A percentile compares a stretch with the other conserved stretches of the same genome.
Evolutionary conservation across 1,284 basidiomycete genomes (phyloP).

Genomic region (Leccinum angustisporum): DNA sequence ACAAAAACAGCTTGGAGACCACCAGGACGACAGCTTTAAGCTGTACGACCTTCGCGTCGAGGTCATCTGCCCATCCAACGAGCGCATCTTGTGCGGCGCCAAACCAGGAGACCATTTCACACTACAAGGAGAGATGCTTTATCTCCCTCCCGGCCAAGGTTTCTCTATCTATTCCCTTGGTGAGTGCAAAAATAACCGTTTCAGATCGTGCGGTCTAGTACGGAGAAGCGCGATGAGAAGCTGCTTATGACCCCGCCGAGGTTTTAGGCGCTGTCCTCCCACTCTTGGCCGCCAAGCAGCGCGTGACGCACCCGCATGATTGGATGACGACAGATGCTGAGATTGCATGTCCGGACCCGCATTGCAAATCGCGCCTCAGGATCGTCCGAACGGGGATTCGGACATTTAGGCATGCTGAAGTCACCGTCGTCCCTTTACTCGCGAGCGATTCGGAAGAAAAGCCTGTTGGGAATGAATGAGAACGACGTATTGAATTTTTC

Average conservation of each 20-base stretch:
- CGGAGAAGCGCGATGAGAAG: background rate
- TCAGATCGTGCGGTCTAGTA: background rate
- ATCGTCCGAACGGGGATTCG: constrained; percentile 37
- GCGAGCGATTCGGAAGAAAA: background rate
- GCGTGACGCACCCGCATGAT: constrained; percentile 51
- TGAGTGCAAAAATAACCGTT: constrained; percentile 25
- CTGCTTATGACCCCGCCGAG: background rate
- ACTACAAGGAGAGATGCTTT: constrained; percentile 60
- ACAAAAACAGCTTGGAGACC: background rate
- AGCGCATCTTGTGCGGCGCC: constrained; percentile 59
- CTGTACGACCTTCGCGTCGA: constrained; percentile 62
- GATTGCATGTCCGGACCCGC: constrained; percentile 63
- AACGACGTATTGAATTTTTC: background rate
- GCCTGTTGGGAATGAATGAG: background rate
- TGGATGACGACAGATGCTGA: constrained; percentile 69
- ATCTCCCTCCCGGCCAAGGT: constrained; percentile 57
- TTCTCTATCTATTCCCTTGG: constrained; percentile 67
- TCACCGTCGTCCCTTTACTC: background rate
- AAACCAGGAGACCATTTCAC: constrained; percentile 61
- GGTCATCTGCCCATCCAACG: constrained; percentile 53
- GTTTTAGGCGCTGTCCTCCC: constrained; percentile 55
- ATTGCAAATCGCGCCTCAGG: constrained; percentile 55
- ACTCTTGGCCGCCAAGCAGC: constrained; percentile 62
- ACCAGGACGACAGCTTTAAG: constrained; percentile 43
- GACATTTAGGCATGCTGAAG: background rate